Evolutionary conservation across 202 grass and related monocot species (phyloP).

Genomic region (Miscanthus sacchariflorus): DNA sequence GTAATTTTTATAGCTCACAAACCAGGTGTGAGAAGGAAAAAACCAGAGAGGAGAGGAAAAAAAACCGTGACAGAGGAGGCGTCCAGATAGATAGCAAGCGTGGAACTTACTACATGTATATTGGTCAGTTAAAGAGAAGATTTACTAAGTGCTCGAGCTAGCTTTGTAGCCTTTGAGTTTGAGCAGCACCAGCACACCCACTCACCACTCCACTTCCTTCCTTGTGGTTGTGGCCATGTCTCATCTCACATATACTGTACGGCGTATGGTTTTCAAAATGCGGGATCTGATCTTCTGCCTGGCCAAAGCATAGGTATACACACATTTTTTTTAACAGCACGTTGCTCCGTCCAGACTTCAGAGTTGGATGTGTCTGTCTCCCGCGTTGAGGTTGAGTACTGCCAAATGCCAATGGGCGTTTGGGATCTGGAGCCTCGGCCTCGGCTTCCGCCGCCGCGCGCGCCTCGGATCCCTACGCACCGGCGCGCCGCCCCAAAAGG

Average conservation of each 20-base stretch:
- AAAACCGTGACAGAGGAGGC: no score
- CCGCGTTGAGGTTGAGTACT: background rate
- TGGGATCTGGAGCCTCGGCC: background rate
- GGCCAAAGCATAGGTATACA: no score
- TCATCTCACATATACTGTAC: background rate
- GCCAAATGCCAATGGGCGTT: background rate
- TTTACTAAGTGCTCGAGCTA: background rate
- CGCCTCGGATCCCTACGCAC: constrained; percentile 2
- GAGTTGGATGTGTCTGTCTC: background rate
- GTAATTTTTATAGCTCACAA: no score
- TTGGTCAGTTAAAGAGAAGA: no score
- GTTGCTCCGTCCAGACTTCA: background rate
- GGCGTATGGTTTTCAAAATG: background rate
- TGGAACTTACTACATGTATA: no score
- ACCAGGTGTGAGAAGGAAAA: no score
- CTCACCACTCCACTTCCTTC: background rate
- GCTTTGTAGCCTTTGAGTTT: background rate
- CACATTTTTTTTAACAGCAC: background rate
- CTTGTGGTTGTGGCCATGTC: background rate
- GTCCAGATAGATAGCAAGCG: no score
- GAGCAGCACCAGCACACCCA: background rate
- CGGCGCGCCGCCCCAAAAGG: background rate
- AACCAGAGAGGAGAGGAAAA: no score
- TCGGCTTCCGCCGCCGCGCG: background rate
- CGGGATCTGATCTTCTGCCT: background rate